Base-by-base conservation (phyloP, 805 yeast species). In the Monosporozyma aquatica region DNA sequence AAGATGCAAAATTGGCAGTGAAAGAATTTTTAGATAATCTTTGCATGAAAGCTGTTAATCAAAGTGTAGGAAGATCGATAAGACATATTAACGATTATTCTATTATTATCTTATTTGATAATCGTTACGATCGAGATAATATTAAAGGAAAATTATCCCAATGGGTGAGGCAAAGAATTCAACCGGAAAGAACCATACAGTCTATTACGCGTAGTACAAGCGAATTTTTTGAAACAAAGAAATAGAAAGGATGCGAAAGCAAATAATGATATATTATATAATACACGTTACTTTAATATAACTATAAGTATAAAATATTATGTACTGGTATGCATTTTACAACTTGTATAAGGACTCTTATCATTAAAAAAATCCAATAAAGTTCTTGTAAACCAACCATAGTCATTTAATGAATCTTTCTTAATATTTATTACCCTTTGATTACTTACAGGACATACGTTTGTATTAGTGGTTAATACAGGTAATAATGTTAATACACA, bases 41-140 rank as follows among this genome's bases (percentile, higher is more conserved):
- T 6, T 87, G 95, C 55, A 82, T 90, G 92, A 76, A 87, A 41
- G 83, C 95, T 0, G 87, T 89, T 1, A 89, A 89, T 56, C 97
- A 89, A 60, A 79, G 95, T 62, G 80, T 90, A 10, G 97, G 97
- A 0, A 71, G 97, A 49, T 85, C 96, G 6, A 89, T 89, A 30
- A 68, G 97, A 46, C 95, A 89, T 58, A 72, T 72, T 21, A 71
- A 73, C 33, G 97, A 90, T 61, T 87, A 83, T 56, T 80, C 97
- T 0, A 72, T 76, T 13, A 81, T 90, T 6, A 76, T 75, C 50
- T 65, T 89, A 30, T 52, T 87, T 13, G 97, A 90, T 58, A 61
- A 59, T 25, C 66, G 97, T 42, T 90, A 74, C 48, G 53, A 52
- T 2, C 56, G 57, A 3, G 50, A 53, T 1, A 59, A 66, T 23